Conservation (phyloP, 139 green algal genomes). For the Tetradesmus obliquus region DNA sequence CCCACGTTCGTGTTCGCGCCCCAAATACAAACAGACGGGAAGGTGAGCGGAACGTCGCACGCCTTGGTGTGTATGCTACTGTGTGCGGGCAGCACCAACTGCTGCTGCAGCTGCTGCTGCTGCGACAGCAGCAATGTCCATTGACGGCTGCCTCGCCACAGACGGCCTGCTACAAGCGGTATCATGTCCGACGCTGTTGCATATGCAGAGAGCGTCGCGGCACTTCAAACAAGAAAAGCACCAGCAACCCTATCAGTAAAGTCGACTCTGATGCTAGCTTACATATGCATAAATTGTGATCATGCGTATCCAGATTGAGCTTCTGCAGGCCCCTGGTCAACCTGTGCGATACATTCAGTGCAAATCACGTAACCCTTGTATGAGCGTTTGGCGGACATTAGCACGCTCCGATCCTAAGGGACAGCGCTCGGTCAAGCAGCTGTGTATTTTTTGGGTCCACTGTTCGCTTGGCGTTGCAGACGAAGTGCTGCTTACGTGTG, state of each 20-base stretch:
- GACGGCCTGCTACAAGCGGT: background rate
- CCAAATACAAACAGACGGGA: conserved; percentile 82
- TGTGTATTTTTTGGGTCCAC: too few species aligned
- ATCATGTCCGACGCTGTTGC: background rate
- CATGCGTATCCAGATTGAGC: too few species aligned
- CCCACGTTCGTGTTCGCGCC: conserved; percentile 95
- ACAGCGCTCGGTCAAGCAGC: too few species aligned
- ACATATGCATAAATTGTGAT: background rate
- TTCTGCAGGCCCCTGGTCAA: background rate
- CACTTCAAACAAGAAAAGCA: background rate
- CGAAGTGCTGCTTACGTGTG: too few species aligned
- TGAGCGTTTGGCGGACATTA: background rate
- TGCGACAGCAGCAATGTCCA: background rate
- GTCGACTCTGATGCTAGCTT: too few species aligned
- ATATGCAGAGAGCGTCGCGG: background rate
- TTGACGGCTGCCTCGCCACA: background rate
- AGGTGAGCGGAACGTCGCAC: conserved; percentile 31
- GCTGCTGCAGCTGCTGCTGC: background rate
- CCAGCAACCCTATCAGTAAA: background rate
- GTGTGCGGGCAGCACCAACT: background rate
- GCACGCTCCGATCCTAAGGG: background rate
- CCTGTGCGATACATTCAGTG: too few species aligned
- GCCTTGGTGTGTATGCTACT: background rate
- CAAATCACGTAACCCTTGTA: background rate
- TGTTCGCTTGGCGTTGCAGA: too few species aligned